Percentiles rank a stretch among this genome's conserved stretches.
Conservation (phyloP, 805 yeast species). For the Metahyphopichia silvanorum region DNA sequence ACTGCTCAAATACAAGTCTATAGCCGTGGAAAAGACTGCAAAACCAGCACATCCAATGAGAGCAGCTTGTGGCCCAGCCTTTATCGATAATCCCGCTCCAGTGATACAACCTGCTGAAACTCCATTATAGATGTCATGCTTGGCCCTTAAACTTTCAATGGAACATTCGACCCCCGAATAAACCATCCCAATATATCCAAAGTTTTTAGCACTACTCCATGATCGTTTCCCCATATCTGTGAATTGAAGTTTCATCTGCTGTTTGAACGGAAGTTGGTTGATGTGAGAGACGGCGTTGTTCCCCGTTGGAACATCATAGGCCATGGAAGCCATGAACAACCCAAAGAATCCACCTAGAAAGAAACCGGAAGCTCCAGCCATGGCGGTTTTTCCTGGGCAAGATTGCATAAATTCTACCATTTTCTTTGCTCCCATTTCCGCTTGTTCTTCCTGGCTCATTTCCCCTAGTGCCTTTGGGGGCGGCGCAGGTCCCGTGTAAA, state of each 20-base stretch:
- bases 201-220: slow-evolving; percentile 86
- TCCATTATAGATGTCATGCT: slow-evolving; percentile 89
- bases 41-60: slow-evolving; percentile 94
- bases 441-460: slow-evolving; percentile 90
- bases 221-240: slow-evolving; percentile 89
- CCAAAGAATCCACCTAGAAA: slow-evolving; percentile 96
- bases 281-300: slow-evolving; percentile 53
- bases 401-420: slow-evolving; percentile 85
- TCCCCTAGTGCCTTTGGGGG: slow-evolving; percentile 53
- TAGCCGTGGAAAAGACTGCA: slow-evolving; percentile 90
- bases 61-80: slow-evolving; percentile 93
- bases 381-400: slow-evolving; percentile 90
- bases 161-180: slow-evolving; percentile 92
- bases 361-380: slow-evolving; percentile 93
- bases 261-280: slow-evolving; percentile 83
- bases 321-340: slow-evolving; percentile 83
- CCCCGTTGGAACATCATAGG: slow-evolving; percentile 79
- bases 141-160: slow-evolving; percentile 81
- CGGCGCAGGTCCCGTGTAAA: slow-evolving; percentile 31
- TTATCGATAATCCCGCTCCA: slow-evolving; percentile 92
- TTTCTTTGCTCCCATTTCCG: slow-evolving; percentile 80
- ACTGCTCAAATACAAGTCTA: slow-evolving; percentile 81
- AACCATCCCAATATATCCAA: slow-evolving; percentile 88
- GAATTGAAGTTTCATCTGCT: slow-evolving; percentile 89
- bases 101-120: slow-evolving; percentile 92